These are phyloP conservation scores for Penicillium cinerascens DNA, from an alignment of 495 filamentous ascomycete species.

Conservation along the genomic window DNA sequence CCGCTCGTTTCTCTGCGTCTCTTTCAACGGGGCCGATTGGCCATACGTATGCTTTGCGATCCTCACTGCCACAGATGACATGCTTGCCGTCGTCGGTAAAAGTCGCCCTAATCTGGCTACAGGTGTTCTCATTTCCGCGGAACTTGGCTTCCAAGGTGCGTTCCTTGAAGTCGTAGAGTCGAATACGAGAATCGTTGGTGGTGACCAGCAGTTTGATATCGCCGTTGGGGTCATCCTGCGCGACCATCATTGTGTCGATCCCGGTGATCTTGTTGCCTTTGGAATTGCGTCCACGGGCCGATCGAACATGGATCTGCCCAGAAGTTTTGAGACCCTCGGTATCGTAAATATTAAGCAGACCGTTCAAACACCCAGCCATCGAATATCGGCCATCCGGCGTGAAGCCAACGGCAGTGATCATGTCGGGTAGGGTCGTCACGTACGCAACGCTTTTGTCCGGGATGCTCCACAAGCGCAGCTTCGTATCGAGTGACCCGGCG, in stretches of 20 bases:
- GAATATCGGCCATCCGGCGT: slow-evolving; percentile 86
- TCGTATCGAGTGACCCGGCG: slow-evolving; percentile 90
- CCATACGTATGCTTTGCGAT: slow-evolving; percentile 88
- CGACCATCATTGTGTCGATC: slow-evolving; percentile 71
- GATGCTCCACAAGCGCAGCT: slow-evolving; percentile 92
- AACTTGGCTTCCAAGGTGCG: slow-evolving; percentile 85
- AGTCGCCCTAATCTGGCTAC: slow-evolving; percentile 82
- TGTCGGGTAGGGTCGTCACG: slow-evolving; percentile 75
- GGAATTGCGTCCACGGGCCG: slow-evolving; percentile 84
- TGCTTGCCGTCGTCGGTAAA: slow-evolving; percentile 87
- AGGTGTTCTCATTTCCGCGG: slow-evolving; percentile 89
- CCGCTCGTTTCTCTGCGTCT: slow-evolving; percentile 71
- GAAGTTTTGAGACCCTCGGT: slow-evolving; percentile 86
- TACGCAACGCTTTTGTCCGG: slow-evolving; percentile 94
- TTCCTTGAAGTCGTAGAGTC: slow-evolving; percentile 82
- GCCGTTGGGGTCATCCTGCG: slow-evolving; percentile 57
- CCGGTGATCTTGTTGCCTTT: slow-evolving; percentile 98
- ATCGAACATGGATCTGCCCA: slow-evolving; percentile 84
- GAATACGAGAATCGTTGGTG: slow-evolving; percentile 92
- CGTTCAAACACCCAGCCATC: slow-evolving; percentile 85
- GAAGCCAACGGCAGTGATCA: slow-evolving; percentile 92
- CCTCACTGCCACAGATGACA: slow-evolving; percentile 92
- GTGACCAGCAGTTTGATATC: slow-evolving; percentile 86
- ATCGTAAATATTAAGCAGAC: slow-evolving; percentile 87
- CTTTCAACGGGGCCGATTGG: slow-evolving; percentile 59